Base-by-base conservation (phyloP, 2,329 filamentous ascomycete species). In the Pseudocercospora vitis region DNA sequence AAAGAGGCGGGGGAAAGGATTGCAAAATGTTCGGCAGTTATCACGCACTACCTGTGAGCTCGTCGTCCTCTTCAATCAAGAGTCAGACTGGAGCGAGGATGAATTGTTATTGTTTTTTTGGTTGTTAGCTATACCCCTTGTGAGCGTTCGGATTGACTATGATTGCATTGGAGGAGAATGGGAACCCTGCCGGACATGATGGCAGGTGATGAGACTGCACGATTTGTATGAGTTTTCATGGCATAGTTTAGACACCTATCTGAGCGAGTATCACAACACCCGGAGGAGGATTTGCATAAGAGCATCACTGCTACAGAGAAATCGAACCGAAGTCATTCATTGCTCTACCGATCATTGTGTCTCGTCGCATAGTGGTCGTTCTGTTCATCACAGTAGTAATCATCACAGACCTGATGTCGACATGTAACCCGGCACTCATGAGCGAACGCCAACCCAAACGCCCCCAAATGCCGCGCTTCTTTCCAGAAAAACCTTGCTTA, bases 391-490 rank as follows among this genome's bases (percentile, higher is more conserved):
- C 32, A 9, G 18, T n/a, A 8, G 14, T 40, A n/a, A n/a, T n/a
- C n/a, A n/a, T n/a, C n/a, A 18, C 33, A 9, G 7, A n/a, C 18
- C 14, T 21, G n/a, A n/a, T n/a, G n/a, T n/a, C n/a, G n/a, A n/a
- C n/a, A n/a, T n/a, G n/a, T n/a, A n/a, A n/a, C n/a, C n/a, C n/a
- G n/a, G n/a, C n/a, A n/a, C n/a, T n/a, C n/a, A n/a, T n/a, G 33
- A 37, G 16, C 3, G 14, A 37, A 19, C 5, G 33, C 31, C 40
- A 44, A 24, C 53, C 29, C 55, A 50, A 52, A 55, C 55, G 45
- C 55, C 55, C 52, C 47, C 48, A 45, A 49, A 55, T 52, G 52
- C 55, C 55, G 49, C 39, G n/a, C n/a, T n/a, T n/a, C n/a, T 35
- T n/a, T 12, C 21, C 49, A 32, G 19, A 48, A 40, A 47, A 40